Evolutionary conservation across 2,329 filamentous ascomycete species (phyloP).

Genomic region (Parastagonospora avenae): DNA sequence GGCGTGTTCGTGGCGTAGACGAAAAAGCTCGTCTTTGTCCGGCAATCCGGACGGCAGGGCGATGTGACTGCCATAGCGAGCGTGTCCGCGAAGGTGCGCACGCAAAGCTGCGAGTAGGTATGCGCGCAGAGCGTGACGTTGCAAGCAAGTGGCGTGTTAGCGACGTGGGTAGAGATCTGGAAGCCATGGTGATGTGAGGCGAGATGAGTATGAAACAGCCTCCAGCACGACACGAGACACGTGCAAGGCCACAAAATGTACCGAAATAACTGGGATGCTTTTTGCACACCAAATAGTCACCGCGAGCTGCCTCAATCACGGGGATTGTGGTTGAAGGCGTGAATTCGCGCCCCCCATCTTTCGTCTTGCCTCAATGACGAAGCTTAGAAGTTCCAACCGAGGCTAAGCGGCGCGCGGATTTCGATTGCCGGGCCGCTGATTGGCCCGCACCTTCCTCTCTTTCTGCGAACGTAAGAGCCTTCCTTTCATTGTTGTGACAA

Average conservation of each 20-base stretch:
- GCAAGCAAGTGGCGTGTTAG: conserved; percentile 34
- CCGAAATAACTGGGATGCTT: background rate
- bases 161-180: conserved; percentile 34
- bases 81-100: conserved; percentile 20
- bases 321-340: conserved; percentile 11
- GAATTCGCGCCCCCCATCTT: conserved; percentile 18
- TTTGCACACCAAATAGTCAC: background rate
- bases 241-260: background rate
- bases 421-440: conserved; percentile 25
- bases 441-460: conserved; percentile 11
- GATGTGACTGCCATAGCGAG: conserved; percentile 24
- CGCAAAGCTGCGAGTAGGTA: conserved; percentile 24
- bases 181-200: conserved; percentile 35
- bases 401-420: conserved; percentile 35
- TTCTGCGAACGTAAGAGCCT: too few relatives aligned
- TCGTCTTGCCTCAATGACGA: conserved; percentile 24
- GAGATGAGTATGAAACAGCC: background rate
- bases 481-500: too few relatives aligned
- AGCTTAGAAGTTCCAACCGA: conserved; percentile 24
- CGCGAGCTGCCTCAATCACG: conserved; percentile 2
- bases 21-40: conserved; percentile 46
- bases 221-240: background rate
- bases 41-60: conserved; percentile 43
- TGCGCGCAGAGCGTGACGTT: conserved; percentile 22
- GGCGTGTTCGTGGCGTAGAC: conserved; percentile 35